Evolutionary conservation across 371 early-diverging fungal species (phyloP).

Genomic region (Syncephalastrum monosporum): DNA sequence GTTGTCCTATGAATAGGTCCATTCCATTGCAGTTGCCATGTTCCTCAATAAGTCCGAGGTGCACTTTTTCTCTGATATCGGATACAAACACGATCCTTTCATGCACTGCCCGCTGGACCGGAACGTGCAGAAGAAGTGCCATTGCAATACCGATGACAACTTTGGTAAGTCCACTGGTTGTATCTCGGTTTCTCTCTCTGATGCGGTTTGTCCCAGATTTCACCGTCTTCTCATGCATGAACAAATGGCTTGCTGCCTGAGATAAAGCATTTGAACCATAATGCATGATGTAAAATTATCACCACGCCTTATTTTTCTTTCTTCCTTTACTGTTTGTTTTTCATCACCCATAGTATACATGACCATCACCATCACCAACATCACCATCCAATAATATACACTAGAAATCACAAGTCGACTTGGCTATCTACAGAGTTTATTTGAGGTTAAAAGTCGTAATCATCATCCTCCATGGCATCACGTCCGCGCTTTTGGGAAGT

Average conservation of each 20-base stretch:
- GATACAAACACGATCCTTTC: slow-evolving; percentile 75
- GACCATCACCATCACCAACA: too few relatives aligned
- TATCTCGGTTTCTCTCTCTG: not conserved
- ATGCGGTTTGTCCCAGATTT: slow-evolving; percentile 8
- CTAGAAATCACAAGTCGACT: too few relatives aligned
- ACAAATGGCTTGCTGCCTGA: slow-evolving; percentile 12
- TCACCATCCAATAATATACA: too few relatives aligned
- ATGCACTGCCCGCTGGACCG: slow-evolving; percentile 65
- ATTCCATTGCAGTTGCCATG: slow-evolving; percentile 86
- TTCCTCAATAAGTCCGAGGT: slow-evolving; percentile 80
- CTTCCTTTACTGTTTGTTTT: too few relatives aligned
- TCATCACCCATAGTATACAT: too few relatives aligned
- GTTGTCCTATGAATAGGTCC: slow-evolving; percentile 94
- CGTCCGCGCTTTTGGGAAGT: slow-evolving; percentile 26
- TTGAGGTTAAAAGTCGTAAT: slow-evolving; percentile 40
- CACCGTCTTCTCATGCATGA: slow-evolving; percentile 21
- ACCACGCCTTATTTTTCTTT: too few relatives aligned
- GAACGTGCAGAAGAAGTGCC: slow-evolving; percentile 50
- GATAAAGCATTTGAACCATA: not conserved
- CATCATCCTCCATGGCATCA: slow-evolving; percentile 49
- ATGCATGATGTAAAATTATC: too few relatives aligned
- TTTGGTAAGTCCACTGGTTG: slow-evolving; percentile 39
- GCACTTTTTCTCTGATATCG: slow-evolving; percentile 92
- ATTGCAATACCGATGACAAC: slow-evolving; percentile 48
- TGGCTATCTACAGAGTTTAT: too few relatives aligned